A percentile compares a stretch with the other conserved stretches of the same genome.
phyloP scores from a whole-genome alignment of 805 yeast genomes.

The Wickerhamiella occidentalis region DNA sequence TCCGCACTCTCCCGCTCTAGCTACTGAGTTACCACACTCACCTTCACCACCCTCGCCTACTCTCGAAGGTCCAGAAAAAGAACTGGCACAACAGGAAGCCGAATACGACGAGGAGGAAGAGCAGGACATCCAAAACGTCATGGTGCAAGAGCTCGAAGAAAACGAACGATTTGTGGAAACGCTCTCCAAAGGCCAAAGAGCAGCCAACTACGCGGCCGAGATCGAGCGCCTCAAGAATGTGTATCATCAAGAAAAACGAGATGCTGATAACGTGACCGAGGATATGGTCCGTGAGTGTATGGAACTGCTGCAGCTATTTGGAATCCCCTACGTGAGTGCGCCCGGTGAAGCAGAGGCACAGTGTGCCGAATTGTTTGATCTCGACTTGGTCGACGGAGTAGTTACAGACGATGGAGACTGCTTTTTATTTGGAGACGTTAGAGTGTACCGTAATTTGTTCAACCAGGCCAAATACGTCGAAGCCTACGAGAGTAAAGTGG shows the following conservation, averaged over 20 bases:
- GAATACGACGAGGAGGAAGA: constrained; percentile 53
- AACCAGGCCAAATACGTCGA: constrained; percentile 88
- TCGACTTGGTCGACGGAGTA: constrained; percentile 81
- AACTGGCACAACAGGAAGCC: constrained; percentile 26
- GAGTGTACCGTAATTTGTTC: constrained; percentile 82
- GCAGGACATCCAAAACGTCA: constrained; percentile 45
- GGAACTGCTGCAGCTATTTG: constrained; percentile 73
- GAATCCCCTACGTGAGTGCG: constrained; percentile 88
- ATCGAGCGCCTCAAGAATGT: constrained; percentile 43
- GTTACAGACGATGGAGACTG: constrained; percentile 97
- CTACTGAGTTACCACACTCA: too few species aligned
- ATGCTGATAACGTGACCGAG: constrained; percentile 80
- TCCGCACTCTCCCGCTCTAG: too few species aligned
- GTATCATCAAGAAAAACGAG: constrained; percentile 58
- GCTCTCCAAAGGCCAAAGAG: constrained; percentile 23
- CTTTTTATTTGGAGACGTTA: constrained; percentile 78
- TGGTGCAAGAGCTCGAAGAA: constrained; percentile 60
- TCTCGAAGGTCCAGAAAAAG: constrained; percentile 11
- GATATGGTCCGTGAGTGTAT: constrained; percentile 85
- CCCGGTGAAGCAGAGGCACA: constrained; percentile 99
- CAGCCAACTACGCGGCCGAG: constrained; percentile 16
- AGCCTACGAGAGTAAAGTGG: constrained; percentile 49
- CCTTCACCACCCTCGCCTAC: neutral
- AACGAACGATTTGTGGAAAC: constrained; percentile 48
- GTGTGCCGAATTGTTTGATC: constrained; percentile 65